Conservation (phyloP, 2,329 filamentous ascomycete species). For the Fusarium sp. region DNA sequence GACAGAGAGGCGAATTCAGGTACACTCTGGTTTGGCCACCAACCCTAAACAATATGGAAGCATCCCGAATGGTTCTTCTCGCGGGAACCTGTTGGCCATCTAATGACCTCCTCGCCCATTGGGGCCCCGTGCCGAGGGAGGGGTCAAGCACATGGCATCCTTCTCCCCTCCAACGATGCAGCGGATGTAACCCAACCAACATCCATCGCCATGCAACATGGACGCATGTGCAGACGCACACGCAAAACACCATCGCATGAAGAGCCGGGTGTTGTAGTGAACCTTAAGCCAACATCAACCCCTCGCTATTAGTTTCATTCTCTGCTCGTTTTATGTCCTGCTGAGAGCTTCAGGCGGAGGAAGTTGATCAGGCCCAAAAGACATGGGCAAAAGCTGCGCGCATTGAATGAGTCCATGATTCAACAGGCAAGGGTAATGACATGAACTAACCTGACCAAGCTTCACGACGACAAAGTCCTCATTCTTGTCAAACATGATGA, state of each 20-base stretch:
- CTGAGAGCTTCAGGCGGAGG: conserved; percentile 47
- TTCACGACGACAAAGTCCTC: conserved; percentile 74
- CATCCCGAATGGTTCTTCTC: background rate
- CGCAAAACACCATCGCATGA: conserved; percentile 2
- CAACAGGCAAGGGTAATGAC: background rate
- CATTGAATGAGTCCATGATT: conserved; percentile 10
- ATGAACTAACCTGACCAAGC: conserved; percentile 66
- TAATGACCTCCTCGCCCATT: conserved; percentile 3
- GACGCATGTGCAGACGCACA: background rate
- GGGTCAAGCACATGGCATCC: background rate
- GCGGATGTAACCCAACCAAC: conserved; percentile 13
- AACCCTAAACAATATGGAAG: background rate
- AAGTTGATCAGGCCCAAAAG: conserved; percentile 70
- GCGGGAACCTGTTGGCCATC: background rate
- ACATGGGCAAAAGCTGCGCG: conserved; percentile 68
- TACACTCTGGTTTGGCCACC: background rate
- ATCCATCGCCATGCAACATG: background rate
- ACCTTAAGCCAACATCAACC: background rate
- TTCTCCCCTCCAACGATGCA: background rate
- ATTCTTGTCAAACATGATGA: conserved; percentile 92
- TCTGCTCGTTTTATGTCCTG: background rate
- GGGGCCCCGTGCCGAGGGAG: background rate
- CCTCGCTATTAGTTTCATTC: background rate
- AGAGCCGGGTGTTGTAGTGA: background rate
- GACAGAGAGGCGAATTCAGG: background rate